Conservation (phyloP, 345 rosid species). For the Boechera stricta region DNA sequence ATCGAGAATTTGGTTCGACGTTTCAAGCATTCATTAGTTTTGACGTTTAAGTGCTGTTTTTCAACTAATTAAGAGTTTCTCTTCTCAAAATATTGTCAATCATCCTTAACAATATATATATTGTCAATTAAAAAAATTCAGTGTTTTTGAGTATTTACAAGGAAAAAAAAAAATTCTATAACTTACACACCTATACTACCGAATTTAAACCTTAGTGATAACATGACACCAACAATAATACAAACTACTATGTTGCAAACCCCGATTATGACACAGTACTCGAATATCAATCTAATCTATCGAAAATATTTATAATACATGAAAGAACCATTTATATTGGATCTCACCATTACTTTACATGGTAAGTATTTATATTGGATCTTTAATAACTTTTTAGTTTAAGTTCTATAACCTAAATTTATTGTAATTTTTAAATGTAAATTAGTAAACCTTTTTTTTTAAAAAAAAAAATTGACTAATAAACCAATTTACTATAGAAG, state of each 20-base stretch:
- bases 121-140: neutral
- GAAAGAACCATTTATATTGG: too few relatives aligned
- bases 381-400: too few relatives aligned
- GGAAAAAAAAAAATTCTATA: neutral
- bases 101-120: neutral
- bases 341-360: too few relatives aligned
- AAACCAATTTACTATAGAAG: neutral
- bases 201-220: neutral
- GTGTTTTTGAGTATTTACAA: neutral
- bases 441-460: neutral
- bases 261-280: too few relatives aligned
- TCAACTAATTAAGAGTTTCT: conserved; percentile 1
- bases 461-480: neutral
- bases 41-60: neutral
- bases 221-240: neutral
- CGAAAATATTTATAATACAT: too few relatives aligned
- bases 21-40: conserved; percentile 10
- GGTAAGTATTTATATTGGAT: too few relatives aligned
- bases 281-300: too few relatives aligned
- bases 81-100: neutral
- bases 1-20: neutral
- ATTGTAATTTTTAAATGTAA: too few relatives aligned
- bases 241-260: too few relatives aligned
- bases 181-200: neutral
- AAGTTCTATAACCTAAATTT: too few relatives aligned